Evolutionary conservation across 176 grass and related monocot genomes (phyloP).

Genomic region (Lolium perenne): DNA sequence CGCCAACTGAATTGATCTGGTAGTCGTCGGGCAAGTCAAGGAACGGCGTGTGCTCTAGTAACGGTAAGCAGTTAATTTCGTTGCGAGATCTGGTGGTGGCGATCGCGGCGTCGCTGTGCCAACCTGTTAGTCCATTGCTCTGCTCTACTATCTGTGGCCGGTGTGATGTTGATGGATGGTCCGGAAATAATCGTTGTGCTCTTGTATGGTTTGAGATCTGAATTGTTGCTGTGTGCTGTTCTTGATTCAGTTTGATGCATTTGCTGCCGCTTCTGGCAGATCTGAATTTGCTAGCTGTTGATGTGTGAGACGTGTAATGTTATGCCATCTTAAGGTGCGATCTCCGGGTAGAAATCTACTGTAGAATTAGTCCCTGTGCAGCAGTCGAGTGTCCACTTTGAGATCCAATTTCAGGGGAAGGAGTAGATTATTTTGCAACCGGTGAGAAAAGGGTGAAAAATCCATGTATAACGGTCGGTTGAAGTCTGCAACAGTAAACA

Average conservation of each 20-base stretch:
- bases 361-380: background rate
- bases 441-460: too few species aligned
- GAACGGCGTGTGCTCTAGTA: background rate
- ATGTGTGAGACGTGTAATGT: background rate
- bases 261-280: background rate
- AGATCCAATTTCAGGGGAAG: background rate
- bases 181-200: slow-evolving; percentile 21
- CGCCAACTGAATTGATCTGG: slow-evolving; percentile 42
- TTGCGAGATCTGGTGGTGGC: slow-evolving; percentile 10
- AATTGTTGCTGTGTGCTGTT: background rate
- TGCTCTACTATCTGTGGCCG: background rate
- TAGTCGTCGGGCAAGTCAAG: background rate
- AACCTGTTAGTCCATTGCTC: background rate
- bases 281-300: slow-evolving; percentile 10
- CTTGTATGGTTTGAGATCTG: slow-evolving; percentile 11
- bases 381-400: background rate
- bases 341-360: background rate
- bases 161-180: background rate
- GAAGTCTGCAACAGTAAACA: too few species aligned
- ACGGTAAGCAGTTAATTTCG: slow-evolving; percentile 1
- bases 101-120: background rate
- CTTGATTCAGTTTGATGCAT: background rate
- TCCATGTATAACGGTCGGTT: too few species aligned
- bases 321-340: background rate
- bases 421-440: too few species aligned